phyloP scores from a whole-genome alignment of 768 basidiomycete species.

The Leccinum truebloodii region DNA sequence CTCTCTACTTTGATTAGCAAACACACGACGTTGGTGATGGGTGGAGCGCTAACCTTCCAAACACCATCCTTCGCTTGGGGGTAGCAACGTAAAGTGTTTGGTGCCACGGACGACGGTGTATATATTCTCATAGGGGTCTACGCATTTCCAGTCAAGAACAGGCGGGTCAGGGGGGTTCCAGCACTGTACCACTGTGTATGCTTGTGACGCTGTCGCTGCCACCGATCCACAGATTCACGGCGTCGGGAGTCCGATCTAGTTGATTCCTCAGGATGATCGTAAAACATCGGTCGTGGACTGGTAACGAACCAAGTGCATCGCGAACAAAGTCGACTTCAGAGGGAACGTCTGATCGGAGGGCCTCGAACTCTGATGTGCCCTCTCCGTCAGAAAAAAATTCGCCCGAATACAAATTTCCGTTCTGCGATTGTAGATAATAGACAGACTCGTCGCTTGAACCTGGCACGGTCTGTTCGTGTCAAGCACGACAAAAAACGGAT shows the following conservation, averaged over 20 bases:
- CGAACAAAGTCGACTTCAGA: constrained; percentile 71
- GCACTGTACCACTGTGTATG: constrained; percentile 73
- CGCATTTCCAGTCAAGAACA: constrained; percentile 1
- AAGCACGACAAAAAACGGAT: neutral
- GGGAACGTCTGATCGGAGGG: constrained; percentile 66
- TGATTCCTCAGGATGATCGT: neutral
- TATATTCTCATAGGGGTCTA: constrained; percentile 92
- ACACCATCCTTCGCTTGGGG: constrained; percentile 88
- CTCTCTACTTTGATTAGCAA: constrained; percentile 44
- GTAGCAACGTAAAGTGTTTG: constrained; percentile 84
- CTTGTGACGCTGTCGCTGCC: constrained; percentile 75
- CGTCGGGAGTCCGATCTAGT: constrained; percentile 70
- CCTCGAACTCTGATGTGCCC: constrained; percentile 58
- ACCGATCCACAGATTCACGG: constrained; percentile 94
- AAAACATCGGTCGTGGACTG: neutral
- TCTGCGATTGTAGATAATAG: constrained; percentile 86
- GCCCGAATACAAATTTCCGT: constrained; percentile 77
- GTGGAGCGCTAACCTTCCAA: constrained; percentile 60
- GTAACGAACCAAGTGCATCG: constrained; percentile 68
- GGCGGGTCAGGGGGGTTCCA: neutral
- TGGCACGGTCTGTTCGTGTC: neutral
- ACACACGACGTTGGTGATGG: neutral
- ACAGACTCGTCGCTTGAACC: constrained; percentile 35
- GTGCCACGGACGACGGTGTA: constrained; percentile 83
- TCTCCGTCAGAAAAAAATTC: constrained; percentile 39